Evolutionary conservation across 805 yeast genomes (phyloP).

Genomic region (Ogataea sp.): DNA sequence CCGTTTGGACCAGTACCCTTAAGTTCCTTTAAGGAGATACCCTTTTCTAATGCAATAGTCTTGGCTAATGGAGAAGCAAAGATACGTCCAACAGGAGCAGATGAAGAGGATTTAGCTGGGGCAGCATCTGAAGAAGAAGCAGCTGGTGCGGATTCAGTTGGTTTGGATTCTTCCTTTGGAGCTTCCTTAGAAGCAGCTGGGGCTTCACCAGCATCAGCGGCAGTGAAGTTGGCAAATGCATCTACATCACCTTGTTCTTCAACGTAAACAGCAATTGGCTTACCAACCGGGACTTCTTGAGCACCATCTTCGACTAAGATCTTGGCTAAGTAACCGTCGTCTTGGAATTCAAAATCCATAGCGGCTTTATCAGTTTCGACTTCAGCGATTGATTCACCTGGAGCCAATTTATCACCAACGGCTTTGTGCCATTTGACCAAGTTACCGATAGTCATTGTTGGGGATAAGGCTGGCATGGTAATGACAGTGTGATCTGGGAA

Average conservation of each 20-base stretch:
- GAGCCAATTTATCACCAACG: slow-evolving; percentile 78
- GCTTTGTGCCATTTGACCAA: slow-evolving; percentile 84
- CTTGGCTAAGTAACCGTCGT: slow-evolving; percentile 89
- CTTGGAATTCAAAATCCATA: slow-evolving; percentile 98
- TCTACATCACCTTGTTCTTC: slow-evolving; percentile 78
- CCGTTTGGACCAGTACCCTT: slow-evolving; percentile 95
- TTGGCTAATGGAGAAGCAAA: slow-evolving; percentile 95
- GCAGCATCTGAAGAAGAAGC: slow-evolving; percentile 23
- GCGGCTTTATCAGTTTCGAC: slow-evolving; percentile 97
- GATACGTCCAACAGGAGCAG: slow-evolving; percentile 56
- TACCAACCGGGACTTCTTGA: slow-evolving; percentile 86
- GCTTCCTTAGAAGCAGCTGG: slow-evolving; percentile 30
- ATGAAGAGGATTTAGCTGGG: slow-evolving; percentile 26
- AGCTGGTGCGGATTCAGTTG: slow-evolving; percentile 18
- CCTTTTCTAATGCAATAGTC: slow-evolving; percentile 85
- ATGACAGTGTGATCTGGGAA: slow-evolving; percentile 65
- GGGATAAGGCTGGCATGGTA: slow-evolving; percentile 98
- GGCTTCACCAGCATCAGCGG: slow-evolving; percentile 65
- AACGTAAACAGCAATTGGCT: slow-evolving; percentile 95
- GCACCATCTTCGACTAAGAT: slow-evolving; percentile 77
- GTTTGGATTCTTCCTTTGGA: slow-evolving; percentile 20
- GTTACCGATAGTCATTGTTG: slow-evolving; percentile 97
- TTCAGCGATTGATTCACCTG: slow-evolving; percentile 95
- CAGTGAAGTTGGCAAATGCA: slow-evolving; percentile 82
- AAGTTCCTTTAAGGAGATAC: slow-evolving; percentile 75